Evolutionary conservation across 1,284 basidiomycete genomes (phyloP).

Genomic region (Peniophora sp.): DNA sequence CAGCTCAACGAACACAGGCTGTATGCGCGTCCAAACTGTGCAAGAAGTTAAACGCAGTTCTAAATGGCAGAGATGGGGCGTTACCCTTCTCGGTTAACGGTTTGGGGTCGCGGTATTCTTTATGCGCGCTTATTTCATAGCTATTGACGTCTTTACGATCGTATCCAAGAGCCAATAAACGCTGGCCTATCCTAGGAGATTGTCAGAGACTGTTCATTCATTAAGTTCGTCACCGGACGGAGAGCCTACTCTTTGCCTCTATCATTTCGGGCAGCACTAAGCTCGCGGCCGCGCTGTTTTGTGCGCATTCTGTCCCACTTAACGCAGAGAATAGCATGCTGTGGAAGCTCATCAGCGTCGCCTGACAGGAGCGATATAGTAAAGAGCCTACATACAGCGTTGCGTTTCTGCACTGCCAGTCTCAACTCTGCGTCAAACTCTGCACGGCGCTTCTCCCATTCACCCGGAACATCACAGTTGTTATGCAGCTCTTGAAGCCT

Average conservation of each 20-base stretch:
- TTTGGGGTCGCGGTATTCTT: not conserved
- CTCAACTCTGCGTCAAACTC: not conserved
- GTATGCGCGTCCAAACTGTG: not conserved
- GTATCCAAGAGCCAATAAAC: not conserved
- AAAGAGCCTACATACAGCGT: not conserved
- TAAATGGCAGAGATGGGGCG: not conserved
- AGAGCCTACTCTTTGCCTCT: not conserved
- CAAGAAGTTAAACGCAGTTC: not conserved
- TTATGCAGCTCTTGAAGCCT: not conserved
- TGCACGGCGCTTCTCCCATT: not conserved
- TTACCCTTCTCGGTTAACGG: not conserved
- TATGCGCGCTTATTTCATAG: not conserved
- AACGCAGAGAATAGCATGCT: not conserved
- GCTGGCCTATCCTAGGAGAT: not conserved
- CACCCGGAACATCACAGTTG: not conserved
- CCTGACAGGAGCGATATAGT: not conserved
- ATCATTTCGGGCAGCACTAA: not conserved
- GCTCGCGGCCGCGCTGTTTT: not conserved
- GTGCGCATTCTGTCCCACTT: not conserved
- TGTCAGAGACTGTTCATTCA: not conserved
- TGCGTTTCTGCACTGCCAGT: not conserved
- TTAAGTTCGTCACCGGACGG: too few species aligned
- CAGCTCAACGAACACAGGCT: not conserved
- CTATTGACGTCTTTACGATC: not conserved
- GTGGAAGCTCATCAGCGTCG: too few species aligned